Percentiles rank a stretch among this genome's conserved stretches.
Conservation (phyloP, 306 rosid species). For the Rubus parviflorus region DNA sequence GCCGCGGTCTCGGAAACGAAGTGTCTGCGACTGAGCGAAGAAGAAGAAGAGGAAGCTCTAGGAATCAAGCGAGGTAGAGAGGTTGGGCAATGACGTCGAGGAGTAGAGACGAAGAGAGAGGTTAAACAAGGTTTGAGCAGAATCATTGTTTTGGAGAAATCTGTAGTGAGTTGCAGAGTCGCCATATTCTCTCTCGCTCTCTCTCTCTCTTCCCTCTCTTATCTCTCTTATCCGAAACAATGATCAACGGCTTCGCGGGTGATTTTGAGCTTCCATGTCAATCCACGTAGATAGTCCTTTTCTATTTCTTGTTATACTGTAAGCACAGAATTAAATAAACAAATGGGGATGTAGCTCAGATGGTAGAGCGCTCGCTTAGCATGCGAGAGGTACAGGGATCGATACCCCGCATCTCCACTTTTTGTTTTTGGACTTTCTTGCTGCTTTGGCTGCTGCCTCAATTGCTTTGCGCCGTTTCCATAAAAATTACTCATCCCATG, state of each 20-base stretch:
- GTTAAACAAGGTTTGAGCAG: slow-evolving; percentile 44
- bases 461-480: slow-evolving; percentile 21
- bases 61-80: slow-evolving; percentile 34
- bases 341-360: slow-evolving; percentile 83
- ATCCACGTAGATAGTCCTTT: neutral
- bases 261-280: slow-evolving; percentile 24
- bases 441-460: slow-evolving; percentile 62
- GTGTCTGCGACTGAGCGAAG: slow-evolving; percentile 49
- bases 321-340: neutral
- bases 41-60: slow-evolving; percentile 43
- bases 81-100: slow-evolving; percentile 33
- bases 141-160: slow-evolving; percentile 36
- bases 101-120: slow-evolving; percentile 29
- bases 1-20: slow-evolving; percentile 66
- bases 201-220: slow-evolving; percentile 23
- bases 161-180: slow-evolving; percentile 53
- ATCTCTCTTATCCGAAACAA: slow-evolving; percentile 50
- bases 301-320: accelerated
- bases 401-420: slow-evolving; percentile 88
- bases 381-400: slow-evolving; percentile 96
- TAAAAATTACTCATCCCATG: slow-evolving; percentile 22
- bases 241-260: slow-evolving; percentile 51
- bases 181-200: slow-evolving; percentile 47
- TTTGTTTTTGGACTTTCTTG: slow-evolving; percentile 13
- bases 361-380: slow-evolving; percentile 99